Base-by-base conservation (phyloP, 805 yeast genomes). In the Cyberlindnera meyerae region DNA sequence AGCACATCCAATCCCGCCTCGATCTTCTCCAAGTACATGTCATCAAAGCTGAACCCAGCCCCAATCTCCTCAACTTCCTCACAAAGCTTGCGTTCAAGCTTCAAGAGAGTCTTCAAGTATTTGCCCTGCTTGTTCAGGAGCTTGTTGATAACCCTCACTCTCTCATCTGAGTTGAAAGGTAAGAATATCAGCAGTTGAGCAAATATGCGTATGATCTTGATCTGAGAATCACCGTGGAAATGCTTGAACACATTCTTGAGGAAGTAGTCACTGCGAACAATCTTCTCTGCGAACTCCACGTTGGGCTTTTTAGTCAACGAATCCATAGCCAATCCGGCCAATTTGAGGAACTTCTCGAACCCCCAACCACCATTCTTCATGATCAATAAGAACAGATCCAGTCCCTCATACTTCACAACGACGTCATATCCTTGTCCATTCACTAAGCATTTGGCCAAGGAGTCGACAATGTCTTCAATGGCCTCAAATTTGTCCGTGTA, bases 121-220 rank as follows among this genome's bases (percentile, higher is more conserved):
- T 49, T 44, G 3, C 20, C 33, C 20, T 44, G 29, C 18, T 50
- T 50, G 9, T 27, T 11, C 30, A 42, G 25, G 2, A 51, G 18
- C 28, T 45, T 49, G 18, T 46, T 48, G 11, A 51, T 40, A 24
- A 51, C 43, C 34, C 56, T 37, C n/a, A 49, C 21, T 34, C 56
- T 39, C 27, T 51, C 51, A 22, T 40, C 40, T 1, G 54, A 49
- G 2, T 43, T 45, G 30, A 44, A 48, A 9, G 56, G 52, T 15
- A 51, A 29, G 11, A 45, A 32, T 4, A 42, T 38, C 24, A 49
- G 24, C n/a, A 49, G 29, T 33, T 37, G 43, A 2, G 18, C 36
- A 7, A 51, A 15, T 5, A 44, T 8, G 17, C 37, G 43, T 8
- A 49, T 16, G n/a, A 37, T 25, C 25, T 28, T 15, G 14, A 37